Percentiles rank a stretch among this genome's conserved stretches.
Conservation (phyloP, 2,329 filamentous ascomycete species). For the Neophaeococcomyces mojaviensis region DNA sequence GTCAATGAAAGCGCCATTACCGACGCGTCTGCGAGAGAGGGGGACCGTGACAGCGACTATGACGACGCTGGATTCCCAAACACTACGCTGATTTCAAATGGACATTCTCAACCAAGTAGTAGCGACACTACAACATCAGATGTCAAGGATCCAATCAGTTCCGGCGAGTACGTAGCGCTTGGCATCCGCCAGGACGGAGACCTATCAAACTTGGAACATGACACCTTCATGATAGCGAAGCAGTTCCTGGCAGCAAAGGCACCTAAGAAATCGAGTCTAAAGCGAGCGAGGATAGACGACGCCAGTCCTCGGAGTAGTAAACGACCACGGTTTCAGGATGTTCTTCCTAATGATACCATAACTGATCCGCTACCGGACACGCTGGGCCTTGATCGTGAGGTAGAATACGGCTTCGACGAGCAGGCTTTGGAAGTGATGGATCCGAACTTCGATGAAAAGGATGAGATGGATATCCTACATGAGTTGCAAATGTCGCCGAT, state of each 20-base stretch:
- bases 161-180: conserved; percentile 24
- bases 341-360: background rate
- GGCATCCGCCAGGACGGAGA: conserved; percentile 25
- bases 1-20: conserved; percentile 10
- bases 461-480: background rate
- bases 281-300: conserved; percentile 14
- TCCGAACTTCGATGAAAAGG: background rate
- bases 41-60: background rate
- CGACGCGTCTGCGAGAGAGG: background rate
- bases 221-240: conserved; percentile 29
- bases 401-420: background rate
- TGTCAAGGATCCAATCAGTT: conserved; percentile 16
- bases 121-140: background rate
- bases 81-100: background rate
- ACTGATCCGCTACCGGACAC: conserved; percentile 3
- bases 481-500: conserved; percentile 7
- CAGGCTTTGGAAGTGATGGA: conserved; percentile 6
- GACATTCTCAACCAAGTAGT: background rate
- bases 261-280: conserved; percentile 22
- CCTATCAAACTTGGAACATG: conserved; percentile 22
- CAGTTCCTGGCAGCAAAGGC: conserved; percentile 25
- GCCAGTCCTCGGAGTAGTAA: conserved; percentile 11
- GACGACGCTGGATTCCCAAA: background rate
- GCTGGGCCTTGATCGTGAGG: background rate
- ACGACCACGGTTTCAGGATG: conserved; percentile 14